These are phyloP conservation scores for Syncephalastrum sp. DNA, from an alignment of 371 early-diverging fungal species.

Conservation along the genomic window DNA sequence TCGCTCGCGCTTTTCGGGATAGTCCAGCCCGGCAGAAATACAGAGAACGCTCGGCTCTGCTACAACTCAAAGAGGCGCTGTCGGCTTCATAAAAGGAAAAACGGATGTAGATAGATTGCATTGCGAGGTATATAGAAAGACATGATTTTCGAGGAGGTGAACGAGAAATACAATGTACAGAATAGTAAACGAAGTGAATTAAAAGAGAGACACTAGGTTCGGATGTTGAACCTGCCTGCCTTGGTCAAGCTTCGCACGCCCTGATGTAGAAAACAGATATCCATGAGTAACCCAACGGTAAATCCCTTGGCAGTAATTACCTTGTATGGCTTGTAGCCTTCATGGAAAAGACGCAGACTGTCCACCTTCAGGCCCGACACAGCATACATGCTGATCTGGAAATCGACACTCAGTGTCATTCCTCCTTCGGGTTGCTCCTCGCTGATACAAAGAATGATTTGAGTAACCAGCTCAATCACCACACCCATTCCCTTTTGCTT, in stretches of 20 bases:
- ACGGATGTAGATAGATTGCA: too few species aligned
- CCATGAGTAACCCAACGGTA: not conserved
- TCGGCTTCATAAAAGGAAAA: too few species aligned
- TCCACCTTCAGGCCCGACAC: slow-evolving; percentile 79
- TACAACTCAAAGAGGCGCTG: too few species aligned
- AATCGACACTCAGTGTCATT: slow-evolving; percentile 64
- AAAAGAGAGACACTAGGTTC: slow-evolving; percentile 38
- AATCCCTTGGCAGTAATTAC: slow-evolving; percentile 21
- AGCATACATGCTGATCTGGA: slow-evolving; percentile 72
- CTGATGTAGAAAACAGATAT: slow-evolving; percentile 18
- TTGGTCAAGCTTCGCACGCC: slow-evolving; percentile 75
- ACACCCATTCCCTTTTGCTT: not conserved
- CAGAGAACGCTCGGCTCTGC: too few species aligned
- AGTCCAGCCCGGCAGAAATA: too few species aligned
- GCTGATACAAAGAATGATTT: slow-evolving; percentile 16
- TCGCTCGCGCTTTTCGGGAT: too few species aligned
- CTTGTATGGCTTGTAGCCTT: slow-evolving; percentile 83
- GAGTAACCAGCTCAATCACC: not conserved
- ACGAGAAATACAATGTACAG: too few species aligned
- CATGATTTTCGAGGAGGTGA: too few species aligned
- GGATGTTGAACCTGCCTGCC: slow-evolving; percentile 74
- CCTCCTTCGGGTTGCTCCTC: slow-evolving; percentile 55
- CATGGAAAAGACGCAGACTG: slow-evolving; percentile 71
- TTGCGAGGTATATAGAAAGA: too few species aligned
- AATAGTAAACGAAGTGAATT: too few species aligned